Percentiles rank a stretch among this genome's conserved stretches.
Evolutionary conservation across 805 yeast species (phyloP).

Genomic region (Ogataea allantospora): DNA sequence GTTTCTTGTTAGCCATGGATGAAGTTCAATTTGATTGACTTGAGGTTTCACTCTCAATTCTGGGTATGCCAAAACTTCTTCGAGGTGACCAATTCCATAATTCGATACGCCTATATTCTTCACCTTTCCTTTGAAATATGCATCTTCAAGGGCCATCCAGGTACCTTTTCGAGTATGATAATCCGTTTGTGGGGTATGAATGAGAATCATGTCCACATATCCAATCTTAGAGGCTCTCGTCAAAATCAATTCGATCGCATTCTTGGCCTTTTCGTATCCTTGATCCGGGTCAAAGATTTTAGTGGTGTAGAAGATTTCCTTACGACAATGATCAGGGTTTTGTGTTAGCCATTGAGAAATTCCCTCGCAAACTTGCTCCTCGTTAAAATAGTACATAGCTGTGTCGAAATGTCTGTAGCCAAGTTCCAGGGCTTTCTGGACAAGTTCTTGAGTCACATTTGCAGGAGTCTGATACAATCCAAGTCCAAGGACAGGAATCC

Average conservation of each 20-base stretch:
- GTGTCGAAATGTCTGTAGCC: constrained; percentile 78
- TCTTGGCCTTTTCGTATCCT: constrained; percentile 39
- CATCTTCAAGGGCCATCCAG: constrained; percentile 57
- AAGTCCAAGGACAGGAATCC: constrained; percentile 56
- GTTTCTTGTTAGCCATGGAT: constrained; percentile 47
- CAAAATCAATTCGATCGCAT: constrained; percentile 43
- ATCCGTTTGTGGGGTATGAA: constrained; percentile 53
- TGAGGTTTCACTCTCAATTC: constrained; percentile 44
- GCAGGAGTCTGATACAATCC: constrained; percentile 51
- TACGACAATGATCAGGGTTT: constrained; percentile 33
- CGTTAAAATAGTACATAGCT: constrained; percentile 66
- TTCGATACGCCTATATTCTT: constrained; percentile 66
- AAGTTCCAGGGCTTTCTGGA: constrained; percentile 53
- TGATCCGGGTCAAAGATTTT: constrained; percentile 33
- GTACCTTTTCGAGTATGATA: constrained; percentile 44
- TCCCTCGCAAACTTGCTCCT: constrained; percentile 58
- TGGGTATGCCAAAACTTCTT: constrained; percentile 49
- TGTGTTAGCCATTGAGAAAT: constrained; percentile 42
- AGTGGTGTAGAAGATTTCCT: constrained; percentile 42
- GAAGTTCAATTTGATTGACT: constrained; percentile 49
- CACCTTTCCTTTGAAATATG: constrained; percentile 48
- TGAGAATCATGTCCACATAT: constrained; percentile 53
- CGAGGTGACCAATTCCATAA: constrained; percentile 55
- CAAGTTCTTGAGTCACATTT: constrained; percentile 40
- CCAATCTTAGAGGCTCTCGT: constrained; percentile 40